These are phyloP conservation scores for Cryphonectria radicalis DNA, from an alignment of 2,329 filamentous ascomycete species.

Conservation along the genomic window DNA sequence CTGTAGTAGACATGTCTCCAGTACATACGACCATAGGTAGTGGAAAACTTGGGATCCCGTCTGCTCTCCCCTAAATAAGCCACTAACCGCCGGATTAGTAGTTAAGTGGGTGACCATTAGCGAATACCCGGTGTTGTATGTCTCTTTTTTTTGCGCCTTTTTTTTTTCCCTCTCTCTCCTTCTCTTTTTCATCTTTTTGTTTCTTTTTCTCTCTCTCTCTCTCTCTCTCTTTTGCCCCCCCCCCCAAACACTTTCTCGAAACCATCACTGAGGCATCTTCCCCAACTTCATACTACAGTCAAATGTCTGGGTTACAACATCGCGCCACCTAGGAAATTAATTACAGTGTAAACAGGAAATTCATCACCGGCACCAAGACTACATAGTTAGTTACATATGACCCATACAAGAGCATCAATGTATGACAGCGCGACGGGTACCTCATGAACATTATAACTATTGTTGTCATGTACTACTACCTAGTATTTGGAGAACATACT, in stretches of 20 bases:
- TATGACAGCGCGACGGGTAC: background rate
- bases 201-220: too few species aligned
- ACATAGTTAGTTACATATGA: too few species aligned
- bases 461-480: background rate
- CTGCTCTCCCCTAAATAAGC: conserved; percentile 1
- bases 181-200: background rate
- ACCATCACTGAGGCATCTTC: background rate
- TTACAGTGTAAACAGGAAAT: background rate
- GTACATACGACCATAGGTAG: background rate
- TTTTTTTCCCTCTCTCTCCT: background rate
- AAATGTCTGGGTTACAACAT: too few species aligned
- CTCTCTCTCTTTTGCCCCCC: background rate
- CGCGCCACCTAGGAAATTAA: too few species aligned
- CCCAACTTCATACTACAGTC: background rate
- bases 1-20: fast-evolving
- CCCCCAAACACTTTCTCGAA: too few species aligned
- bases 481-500: background rate
- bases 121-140: conserved; percentile 1
- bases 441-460: background rate
- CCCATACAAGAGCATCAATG: background rate
- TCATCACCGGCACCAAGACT: background rate
- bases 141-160: background rate
- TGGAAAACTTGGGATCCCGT: background rate
- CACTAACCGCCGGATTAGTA: conserved; percentile 1
- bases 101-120: conserved; percentile 1